Evolutionary conservation across 2,329 filamentous ascomycete genomes (phyloP).

Genomic region (Aphanocladium album): DNA sequence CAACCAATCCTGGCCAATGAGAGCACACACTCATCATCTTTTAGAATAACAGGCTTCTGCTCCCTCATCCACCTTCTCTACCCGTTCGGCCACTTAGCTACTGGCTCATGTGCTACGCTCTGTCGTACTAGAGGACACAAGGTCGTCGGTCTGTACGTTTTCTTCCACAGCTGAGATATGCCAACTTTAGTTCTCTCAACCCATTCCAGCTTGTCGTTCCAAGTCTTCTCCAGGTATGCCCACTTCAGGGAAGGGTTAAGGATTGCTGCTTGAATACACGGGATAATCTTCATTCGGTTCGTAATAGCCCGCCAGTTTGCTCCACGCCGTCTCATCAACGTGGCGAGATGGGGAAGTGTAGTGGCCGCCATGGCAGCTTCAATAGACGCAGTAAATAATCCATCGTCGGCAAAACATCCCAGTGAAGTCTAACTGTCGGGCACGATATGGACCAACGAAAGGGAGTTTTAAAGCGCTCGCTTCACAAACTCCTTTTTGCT

Average conservation of each 20-base stretch:
- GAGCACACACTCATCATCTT: conserved; percentile 11
- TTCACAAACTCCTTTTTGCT: too few relatives aligned
- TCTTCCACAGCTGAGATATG: not conserved
- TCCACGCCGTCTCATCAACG: conserved; percentile 13
- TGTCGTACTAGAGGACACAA: not conserved
- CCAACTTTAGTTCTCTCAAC: conserved; percentile 2
- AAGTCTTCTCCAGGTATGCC: conserved; percentile 5
- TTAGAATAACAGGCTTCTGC: conserved; percentile 7
- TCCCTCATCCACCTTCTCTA: conserved; percentile 13
- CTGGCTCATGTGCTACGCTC: not conserved
- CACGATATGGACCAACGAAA: too few relatives aligned
- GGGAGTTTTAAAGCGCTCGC: too few relatives aligned
- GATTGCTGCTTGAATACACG: not conserved
- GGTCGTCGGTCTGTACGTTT: not conserved
- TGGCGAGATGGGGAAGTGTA: conserved; percentile 7
- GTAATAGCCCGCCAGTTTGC: conserved; percentile 9
- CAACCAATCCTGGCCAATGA: too few relatives aligned
- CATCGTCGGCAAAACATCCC: conserved; percentile 10
- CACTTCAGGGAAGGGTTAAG: conserved; percentile 6
- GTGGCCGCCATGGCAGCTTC: conserved; percentile 8
- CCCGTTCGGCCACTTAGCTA: conserved; percentile 1
- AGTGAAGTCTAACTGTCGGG: too few relatives aligned
- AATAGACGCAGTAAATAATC: conserved; percentile 11
- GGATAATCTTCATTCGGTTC: not conserved
- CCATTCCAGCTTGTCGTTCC: not conserved